A percentile compares a stretch with the other conserved stretches of the same genome.
Conservation (phyloP, 1,284 basidiomycete genomes). For the Sphaerobolus stellatus region DNA sequence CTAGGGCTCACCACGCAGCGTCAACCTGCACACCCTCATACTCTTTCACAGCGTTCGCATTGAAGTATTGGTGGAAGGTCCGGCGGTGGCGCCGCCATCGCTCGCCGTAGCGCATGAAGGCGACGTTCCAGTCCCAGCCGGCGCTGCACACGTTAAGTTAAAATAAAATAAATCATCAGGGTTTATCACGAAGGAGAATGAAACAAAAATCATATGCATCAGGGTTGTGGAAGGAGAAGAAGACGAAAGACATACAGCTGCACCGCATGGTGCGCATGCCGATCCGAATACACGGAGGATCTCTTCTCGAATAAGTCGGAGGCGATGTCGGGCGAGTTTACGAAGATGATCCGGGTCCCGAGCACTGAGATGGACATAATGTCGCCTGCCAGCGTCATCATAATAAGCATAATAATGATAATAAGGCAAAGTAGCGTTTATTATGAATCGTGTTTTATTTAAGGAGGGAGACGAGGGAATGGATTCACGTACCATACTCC, state of each 20-base stretch:
- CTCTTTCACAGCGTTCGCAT: constrained; percentile 22
- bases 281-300: constrained; percentile 16
- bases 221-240: no score
- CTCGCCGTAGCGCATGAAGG: constrained; percentile 21
- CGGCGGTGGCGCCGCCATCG: constrained; percentile 20
- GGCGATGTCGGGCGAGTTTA: constrained; percentile 13
- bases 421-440: no score
- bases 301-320: constrained; percentile 16
- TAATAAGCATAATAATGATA: no score
- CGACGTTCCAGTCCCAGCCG: constrained; percentile 18
- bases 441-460: no score
- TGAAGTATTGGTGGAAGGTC: constrained; percentile 23
- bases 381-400: no score
- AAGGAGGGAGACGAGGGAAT: no score
- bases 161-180: no score
- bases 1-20: not conserved
- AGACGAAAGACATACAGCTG: no score
- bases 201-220: no score
- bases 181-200: no score
- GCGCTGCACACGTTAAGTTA: not conserved
- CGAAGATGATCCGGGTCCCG: constrained; percentile 14
- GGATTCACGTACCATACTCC: no score
- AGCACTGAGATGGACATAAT: constrained; percentile 11
- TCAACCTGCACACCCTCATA: not conserved
- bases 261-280: no score